A percentile compares a stretch with the other conserved stretches of the same genome.
phyloP scores from a whole-genome alignment of 2,329 filamentous ascomycete genomes.

The Ceratocystis huliohia region DNA sequence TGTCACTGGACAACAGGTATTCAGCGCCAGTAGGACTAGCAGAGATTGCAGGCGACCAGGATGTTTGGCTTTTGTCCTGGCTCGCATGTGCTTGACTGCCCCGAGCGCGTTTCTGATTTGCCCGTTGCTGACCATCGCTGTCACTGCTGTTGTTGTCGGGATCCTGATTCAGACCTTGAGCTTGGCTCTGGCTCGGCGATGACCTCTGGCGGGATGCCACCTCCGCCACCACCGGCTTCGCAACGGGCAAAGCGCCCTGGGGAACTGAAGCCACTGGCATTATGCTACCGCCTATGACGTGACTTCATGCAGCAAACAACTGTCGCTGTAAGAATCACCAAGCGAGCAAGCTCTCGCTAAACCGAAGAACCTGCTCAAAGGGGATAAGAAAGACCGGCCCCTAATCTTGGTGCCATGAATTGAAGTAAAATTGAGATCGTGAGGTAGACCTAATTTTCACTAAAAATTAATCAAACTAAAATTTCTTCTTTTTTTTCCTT shows the following conservation, averaged over 20 bases:
- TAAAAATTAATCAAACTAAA: neutral
- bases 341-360: neutral
- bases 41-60: constrained; percentile 4
- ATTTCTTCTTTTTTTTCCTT: neutral
- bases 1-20: neutral
- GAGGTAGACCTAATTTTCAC: no score
- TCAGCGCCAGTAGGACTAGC: neutral
- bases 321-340: neutral
- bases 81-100: neutral
- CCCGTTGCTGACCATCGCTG: neutral
- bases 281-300: neutral
- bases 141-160: neutral
- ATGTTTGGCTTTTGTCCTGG: neutral
- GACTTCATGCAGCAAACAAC: neutral
- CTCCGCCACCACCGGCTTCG: neutral
- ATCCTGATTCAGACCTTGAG: neutral
- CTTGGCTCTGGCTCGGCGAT: neutral
- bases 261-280: neutral
- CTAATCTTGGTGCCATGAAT: no score
- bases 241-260: neutral
- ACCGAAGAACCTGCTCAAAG: neutral
- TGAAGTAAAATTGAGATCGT: no score
- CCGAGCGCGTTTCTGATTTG: neutral
- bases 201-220: neutral
- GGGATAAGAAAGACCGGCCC: no score